Base-by-base conservation (phyloP, 768 basidiomycete species). In the Boletus sp. region DNA sequence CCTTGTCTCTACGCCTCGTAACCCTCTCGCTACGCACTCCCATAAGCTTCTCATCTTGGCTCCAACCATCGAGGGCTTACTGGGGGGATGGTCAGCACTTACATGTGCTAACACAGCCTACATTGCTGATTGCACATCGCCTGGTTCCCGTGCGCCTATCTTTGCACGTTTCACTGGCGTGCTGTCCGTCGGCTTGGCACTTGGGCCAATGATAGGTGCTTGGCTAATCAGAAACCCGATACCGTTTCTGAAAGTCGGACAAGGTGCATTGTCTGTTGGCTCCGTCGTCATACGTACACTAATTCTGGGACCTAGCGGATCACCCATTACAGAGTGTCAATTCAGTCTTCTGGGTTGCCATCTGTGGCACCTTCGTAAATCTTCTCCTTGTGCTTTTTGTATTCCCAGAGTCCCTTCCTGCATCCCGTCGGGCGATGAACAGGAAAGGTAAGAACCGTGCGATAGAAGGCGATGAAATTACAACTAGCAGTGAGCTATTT, bases 61-160 rank as follows among this genome's bases (percentile, higher is more conserved):
- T 1, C 90, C 93, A 0, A 75, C 89, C 14, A 67, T 91, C 5
- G 94, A 96, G 58, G 94, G 93, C 1, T 72, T 89, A 17, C 80
- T 89, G 6, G 93, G 93, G 30, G 91, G 90, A 29, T 90, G 87
- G 83, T 83, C 87, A 7, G 86, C 72, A 40, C 80, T 77, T 69
- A 82, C 67, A 66, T 85, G 73, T 71, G 89, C 82, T 64, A 86
- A 78, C 73, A 85, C 75, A 67, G 90, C 75, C 62, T 90, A 75
- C 78, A 84, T 80, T 73, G 87, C 89, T 71, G 79, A 83, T 75
- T 92, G 90, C 66, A 93, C 92, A 3, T 88, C 88, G n/a, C 78
- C 83, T 44, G 91, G 90, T 42, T 92, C 91, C 9, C 83, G 90
- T 41, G 82, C 91, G 1, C 78, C 83, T 40, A 83, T 85, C 44